These are phyloP conservation scores for Voacanga thouarsii DNA, from an alignment of 257 asterid genomes.

Conservation along the genomic window DNA sequence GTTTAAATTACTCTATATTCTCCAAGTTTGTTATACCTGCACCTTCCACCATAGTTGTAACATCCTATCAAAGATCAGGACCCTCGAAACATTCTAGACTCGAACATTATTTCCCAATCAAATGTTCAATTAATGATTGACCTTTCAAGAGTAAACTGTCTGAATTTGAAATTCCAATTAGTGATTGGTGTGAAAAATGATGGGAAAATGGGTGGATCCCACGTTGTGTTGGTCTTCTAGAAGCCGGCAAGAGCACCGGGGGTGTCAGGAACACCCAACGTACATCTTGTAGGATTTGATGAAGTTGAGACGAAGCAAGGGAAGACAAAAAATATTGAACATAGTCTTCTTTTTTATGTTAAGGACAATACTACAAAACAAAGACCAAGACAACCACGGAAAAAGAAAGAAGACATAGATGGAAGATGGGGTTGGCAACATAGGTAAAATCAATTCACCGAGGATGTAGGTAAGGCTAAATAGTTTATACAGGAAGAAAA, in stretches of 20 bases:
- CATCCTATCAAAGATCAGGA: neutral
- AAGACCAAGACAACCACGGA: neutral
- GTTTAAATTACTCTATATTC: slow-evolving; percentile 27
- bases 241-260: slow-evolving; percentile 17
- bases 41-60: slow-evolving; percentile 21
- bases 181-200: slow-evolving; percentile 24
- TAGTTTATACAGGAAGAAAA: neutral
- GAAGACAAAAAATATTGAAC: slow-evolving; percentile 4
- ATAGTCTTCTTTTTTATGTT: too few relatives aligned
- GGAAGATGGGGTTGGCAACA: neutral
- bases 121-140: too few relatives aligned
- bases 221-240: slow-evolving; percentile 32
- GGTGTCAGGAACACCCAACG: slow-evolving; percentile 19
- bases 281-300: slow-evolving; percentile 29
- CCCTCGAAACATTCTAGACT: neutral
- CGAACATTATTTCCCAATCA: neutral
- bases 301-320: slow-evolving; percentile 19
- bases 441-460: neutral
- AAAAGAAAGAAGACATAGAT: neutral
- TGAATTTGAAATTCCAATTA: slow-evolving; percentile 10
- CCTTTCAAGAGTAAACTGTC: too few relatives aligned
- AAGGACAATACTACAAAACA: neutral
- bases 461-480: neutral
- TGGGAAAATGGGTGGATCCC: slow-evolving; percentile 24
- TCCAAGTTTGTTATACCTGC: slow-evolving; percentile 22